Conservation (phyloP, 495 filamentous ascomycete genomes). For the Penicillium turbatum region DNA sequence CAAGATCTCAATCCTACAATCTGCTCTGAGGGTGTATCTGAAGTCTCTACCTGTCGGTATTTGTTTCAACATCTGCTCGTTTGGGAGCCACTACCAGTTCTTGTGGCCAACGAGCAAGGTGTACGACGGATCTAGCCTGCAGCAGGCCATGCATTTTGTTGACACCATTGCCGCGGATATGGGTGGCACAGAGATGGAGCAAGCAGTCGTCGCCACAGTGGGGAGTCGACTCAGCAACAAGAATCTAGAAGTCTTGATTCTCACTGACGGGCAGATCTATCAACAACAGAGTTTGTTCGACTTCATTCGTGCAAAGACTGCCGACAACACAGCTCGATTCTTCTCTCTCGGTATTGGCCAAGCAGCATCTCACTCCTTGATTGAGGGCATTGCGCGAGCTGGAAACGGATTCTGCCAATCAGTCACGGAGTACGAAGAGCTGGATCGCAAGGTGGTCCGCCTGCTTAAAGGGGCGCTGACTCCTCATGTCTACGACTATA, state of each 20-base stretch:
- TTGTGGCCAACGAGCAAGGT: slow-evolving; percentile 55
- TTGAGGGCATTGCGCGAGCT: slow-evolving; percentile 63
- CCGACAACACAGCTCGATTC: slow-evolving; percentile 51
- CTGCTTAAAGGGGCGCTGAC: slow-evolving; percentile 67
- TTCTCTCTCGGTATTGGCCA: slow-evolving; percentile 65
- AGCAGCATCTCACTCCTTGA: slow-evolving; percentile 56
- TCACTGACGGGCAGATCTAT: slow-evolving; percentile 72
- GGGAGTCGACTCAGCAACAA: slow-evolving; percentile 47
- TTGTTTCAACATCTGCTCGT: slow-evolving; percentile 73
- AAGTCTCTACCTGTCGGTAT: slow-evolving; percentile 63
- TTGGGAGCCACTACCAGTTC: slow-evolving; percentile 50
- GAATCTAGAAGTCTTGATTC: slow-evolving; percentile 58
- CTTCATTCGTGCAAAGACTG: slow-evolving; percentile 39
- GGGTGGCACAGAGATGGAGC: slow-evolving; percentile 67
- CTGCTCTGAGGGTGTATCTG: slow-evolving; percentile 62
- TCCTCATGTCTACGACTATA: slow-evolving; percentile 57
- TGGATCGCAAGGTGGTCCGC: slow-evolving; percentile 60
- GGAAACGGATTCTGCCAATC: slow-evolving; percentile 64
- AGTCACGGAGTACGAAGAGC: slow-evolving; percentile 53
- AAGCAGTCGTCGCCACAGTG: slow-evolving; percentile 50
- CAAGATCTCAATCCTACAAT: slow-evolving; percentile 51
- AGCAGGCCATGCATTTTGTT: slow-evolving; percentile 48
- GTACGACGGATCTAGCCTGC: slow-evolving; percentile 50
- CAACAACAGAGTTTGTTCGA: slow-evolving; percentile 50
- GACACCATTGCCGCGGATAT: slow-evolving; percentile 46